phyloP scores from a whole-genome alignment of 345 rosid genomes.

The Draba incana region DNA sequence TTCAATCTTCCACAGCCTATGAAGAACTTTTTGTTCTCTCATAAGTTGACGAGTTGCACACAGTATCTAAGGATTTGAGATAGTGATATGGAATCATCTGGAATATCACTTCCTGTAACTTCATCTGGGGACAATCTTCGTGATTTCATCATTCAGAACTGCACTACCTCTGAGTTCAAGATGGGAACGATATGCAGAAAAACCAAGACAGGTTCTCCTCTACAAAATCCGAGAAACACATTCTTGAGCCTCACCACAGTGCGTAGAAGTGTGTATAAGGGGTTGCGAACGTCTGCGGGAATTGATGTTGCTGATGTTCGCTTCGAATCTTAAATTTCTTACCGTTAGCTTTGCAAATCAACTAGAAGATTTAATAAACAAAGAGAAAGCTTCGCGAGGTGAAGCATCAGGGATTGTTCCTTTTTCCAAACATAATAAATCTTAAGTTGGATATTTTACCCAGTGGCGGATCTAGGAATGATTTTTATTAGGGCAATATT shows the following conservation, averaged over 20 bases:
- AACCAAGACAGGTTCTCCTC: background rate
- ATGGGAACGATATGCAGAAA: background rate
- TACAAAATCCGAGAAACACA: background rate
- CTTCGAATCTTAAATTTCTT: constrained; percentile 4
- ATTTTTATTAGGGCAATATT: no score
- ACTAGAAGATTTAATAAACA: constrained; percentile 25
- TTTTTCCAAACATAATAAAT: background rate
- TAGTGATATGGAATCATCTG: background rate
- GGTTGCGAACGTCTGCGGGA: background rate
- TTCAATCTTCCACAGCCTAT: no score
- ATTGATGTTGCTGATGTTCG: constrained; percentile 25
- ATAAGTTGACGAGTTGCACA: background rate
- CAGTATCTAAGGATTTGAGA: accelerated
- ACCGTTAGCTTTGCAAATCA: accelerated
- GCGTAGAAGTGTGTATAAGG: no score
- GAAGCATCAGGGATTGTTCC: constrained; percentile 11
- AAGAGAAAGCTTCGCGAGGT: constrained; percentile 24
- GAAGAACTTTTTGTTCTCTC: no score
- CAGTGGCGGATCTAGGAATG: no score
- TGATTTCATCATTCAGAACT: accelerated
- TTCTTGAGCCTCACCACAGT: constrained; percentile 12
- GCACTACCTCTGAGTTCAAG: constrained; percentile 4
- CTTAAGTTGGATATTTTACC: accelerated
- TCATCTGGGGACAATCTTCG: constrained; percentile 26
- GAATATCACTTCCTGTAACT: background rate